Percentiles rank a stretch among this genome's conserved stretches.
Conservation (phyloP, 768 basidiomycete genomes). For the Mycena filopes region DNA sequence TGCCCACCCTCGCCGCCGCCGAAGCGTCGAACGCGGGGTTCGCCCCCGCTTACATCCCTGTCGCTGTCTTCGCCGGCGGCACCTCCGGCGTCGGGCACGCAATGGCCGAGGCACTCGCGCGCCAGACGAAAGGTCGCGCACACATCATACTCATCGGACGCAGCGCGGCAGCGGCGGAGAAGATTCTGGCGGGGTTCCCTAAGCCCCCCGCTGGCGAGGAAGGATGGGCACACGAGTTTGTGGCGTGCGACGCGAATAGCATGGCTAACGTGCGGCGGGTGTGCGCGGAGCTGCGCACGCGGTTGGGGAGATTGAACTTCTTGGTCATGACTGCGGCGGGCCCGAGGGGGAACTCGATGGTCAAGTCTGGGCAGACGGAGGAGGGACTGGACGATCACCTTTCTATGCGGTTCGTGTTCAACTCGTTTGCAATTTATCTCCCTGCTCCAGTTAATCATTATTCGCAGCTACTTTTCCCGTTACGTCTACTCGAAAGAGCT, state of each 20-base stretch:
- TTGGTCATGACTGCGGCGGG: slow-evolving; percentile 39
- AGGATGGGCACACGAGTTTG: slow-evolving; percentile 39
- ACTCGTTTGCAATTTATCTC: too few species aligned
- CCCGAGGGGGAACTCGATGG: slow-evolving; percentile 8
- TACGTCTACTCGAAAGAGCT: too few species aligned
- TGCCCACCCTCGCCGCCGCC: slow-evolving; percentile 4
- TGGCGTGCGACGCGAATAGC: slow-evolving; percentile 41
- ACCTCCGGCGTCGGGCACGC: slow-evolving; percentile 43
- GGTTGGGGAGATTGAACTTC: slow-evolving; percentile 45
- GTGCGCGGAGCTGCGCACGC: background rate
- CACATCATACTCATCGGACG: slow-evolving; percentile 34
- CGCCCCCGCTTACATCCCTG: slow-evolving; percentile 15
- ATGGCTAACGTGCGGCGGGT: background rate
- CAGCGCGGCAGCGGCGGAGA: background rate
- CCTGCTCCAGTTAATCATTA: too few species aligned
- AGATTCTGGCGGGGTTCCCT: background rate
- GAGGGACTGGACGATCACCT: too few species aligned
- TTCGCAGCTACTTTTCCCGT: too few species aligned
- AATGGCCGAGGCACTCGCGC: slow-evolving; percentile 46
- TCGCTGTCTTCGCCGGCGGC: slow-evolving; percentile 30
- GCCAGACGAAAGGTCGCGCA: slow-evolving; percentile 42
- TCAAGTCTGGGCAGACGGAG: too few species aligned
- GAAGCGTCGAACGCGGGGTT: slow-evolving; percentile 2
- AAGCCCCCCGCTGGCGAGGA: slow-evolving; percentile 23
- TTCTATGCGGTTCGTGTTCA: too few species aligned